These are phyloP conservation scores for Bidens hawaiensis DNA, from an alignment of 140 eudicot species.

Conservation along the genomic window DNA sequence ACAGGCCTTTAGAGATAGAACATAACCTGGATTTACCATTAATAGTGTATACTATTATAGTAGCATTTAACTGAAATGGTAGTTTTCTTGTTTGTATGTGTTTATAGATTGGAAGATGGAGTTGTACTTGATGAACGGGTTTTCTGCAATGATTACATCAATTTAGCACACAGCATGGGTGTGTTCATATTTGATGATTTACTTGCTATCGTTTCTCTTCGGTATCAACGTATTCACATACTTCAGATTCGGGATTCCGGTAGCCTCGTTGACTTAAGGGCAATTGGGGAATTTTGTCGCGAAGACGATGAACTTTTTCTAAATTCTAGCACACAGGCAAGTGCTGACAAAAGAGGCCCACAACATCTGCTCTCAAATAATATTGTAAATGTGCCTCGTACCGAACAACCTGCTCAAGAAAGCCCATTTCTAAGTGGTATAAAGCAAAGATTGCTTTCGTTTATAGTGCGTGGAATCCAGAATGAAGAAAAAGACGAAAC, in stretches of 20 bases:
- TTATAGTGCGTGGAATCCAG: constrained; percentile 76
- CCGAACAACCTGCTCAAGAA: constrained; percentile 39
- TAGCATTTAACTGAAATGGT: constrained; percentile 1
- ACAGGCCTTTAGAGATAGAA: neutral
- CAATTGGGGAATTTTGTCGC: constrained; percentile 88
- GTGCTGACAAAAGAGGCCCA: constrained; percentile 37
- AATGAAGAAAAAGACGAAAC: constrained; percentile 84
- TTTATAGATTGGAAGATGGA: constrained; percentile 85
- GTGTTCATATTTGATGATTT: constrained; percentile 88
- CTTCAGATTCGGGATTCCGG: constrained; percentile 97
- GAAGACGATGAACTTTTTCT: constrained; percentile 98
- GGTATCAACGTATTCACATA: constrained; percentile 89
- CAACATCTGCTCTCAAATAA: constrained; percentile 34
- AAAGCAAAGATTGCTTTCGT: constrained; percentile 92
- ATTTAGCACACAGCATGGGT: constrained; percentile 90
- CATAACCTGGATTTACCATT: neutral
- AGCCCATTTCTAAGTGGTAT: constrained; percentile 70
- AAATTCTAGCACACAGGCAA: constrained; percentile 69
- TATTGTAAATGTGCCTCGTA: constrained; percentile 38
- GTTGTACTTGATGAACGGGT: constrained; percentile 85
- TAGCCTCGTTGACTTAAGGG: constrained; percentile 83
- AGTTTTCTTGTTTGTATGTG: constrained; percentile 5
- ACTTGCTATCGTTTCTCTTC: constrained; percentile 84
- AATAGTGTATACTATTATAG: too few species aligned
- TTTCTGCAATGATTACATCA: constrained; percentile 84